These are phyloP conservation scores for Diaporthe ampelina DNA, from an alignment of 2,329 filamentous ascomycete genomes.

Conservation along the genomic window DNA sequence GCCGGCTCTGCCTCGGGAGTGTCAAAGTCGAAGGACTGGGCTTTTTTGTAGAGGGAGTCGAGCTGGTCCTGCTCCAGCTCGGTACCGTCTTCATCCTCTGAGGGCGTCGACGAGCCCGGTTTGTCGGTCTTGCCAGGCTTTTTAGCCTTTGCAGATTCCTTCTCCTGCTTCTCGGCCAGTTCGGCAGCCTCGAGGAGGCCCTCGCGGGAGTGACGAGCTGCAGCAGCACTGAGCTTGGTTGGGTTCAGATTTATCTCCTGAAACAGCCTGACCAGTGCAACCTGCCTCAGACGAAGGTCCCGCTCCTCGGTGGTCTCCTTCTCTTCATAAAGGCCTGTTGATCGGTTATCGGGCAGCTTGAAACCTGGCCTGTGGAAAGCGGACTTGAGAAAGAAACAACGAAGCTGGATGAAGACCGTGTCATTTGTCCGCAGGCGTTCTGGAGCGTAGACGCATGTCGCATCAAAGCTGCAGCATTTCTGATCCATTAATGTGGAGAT, in stretches of 20 bases:
- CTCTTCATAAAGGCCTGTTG: constrained; percentile 83
- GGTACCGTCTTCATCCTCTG: constrained; percentile 84
- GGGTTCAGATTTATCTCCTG: constrained; percentile 89
- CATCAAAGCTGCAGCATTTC: constrained; percentile 88
- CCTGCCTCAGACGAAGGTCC: constrained; percentile 84
- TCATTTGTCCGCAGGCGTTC: constrained; percentile 90
- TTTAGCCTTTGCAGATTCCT: constrained; percentile 53
- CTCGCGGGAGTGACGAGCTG: constrained; percentile 84
- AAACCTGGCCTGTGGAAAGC: constrained; percentile 79
- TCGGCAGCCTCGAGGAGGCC: constrained; percentile 90
- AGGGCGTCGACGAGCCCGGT: constrained; percentile 64
- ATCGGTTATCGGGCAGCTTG: constrained; percentile 76
- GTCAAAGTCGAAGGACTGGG: constrained; percentile 95
- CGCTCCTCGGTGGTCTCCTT: constrained; percentile 90
- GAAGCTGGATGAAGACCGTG: constrained; percentile 91
- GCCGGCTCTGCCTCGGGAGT: constrained; percentile 90
- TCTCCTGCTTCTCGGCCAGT: constrained; percentile 82
- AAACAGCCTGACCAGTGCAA: constrained; percentile 89
- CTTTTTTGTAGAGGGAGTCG: constrained; percentile 93
- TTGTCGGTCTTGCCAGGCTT: constrained; percentile 45
- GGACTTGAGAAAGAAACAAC: constrained; percentile 79
- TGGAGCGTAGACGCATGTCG: constrained; percentile 88
- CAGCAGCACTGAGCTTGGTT: constrained; percentile 78
- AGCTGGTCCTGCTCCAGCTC: constrained; percentile 97
- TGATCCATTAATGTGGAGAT: constrained; percentile 94